Percentiles rank a stretch among this genome's conserved stretches.
These are phyloP conservation scores for Aspergillus sp. DNA, from an alignment of 2,329 filamentous ascomycete genomes.

Conservation along the genomic window DNA sequence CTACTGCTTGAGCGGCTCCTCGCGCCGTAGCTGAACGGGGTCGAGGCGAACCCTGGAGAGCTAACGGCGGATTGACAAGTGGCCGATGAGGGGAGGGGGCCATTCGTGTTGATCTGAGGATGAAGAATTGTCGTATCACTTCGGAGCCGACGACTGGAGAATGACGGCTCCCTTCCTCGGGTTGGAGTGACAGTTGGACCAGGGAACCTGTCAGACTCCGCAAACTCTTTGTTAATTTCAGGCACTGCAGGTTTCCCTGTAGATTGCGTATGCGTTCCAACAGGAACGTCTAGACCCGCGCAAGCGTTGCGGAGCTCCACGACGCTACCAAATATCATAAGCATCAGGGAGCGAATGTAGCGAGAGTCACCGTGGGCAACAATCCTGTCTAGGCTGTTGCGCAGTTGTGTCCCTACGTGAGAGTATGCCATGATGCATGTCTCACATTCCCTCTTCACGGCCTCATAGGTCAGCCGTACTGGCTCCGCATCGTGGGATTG, in stretches of 20 bases:
- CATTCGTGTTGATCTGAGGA: constrained; percentile 33
- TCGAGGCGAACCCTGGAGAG: constrained; percentile 32
- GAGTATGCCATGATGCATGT: constrained; percentile 52
- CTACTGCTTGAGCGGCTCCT: constrained; percentile 52
- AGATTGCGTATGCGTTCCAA: constrained; percentile 31
- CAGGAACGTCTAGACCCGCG: constrained; percentile 49
- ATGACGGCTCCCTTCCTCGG: constrained; percentile 42
- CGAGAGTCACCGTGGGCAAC: constrained; percentile 56
- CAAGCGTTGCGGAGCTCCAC: constrained; percentile 62
- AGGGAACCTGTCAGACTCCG: constrained; percentile 28
- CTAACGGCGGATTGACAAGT: constrained; percentile 26
- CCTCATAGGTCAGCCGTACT: constrained; percentile 38
- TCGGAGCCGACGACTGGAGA: constrained; percentile 46
- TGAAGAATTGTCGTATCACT: constrained; percentile 54
- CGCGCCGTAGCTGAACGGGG: constrained; percentile 34
- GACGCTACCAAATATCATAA: constrained; percentile 59
- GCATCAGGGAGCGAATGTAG: constrained; percentile 59
- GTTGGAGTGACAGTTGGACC: constrained; percentile 46
- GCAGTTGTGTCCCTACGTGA: constrained; percentile 50
- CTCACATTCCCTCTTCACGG: constrained; percentile 48
- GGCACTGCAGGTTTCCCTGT: constrained; percentile 29
- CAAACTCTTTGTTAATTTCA: constrained; percentile 30
- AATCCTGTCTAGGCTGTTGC: constrained; percentile 50
- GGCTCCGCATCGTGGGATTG: constrained; percentile 53
- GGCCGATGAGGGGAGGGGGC: constrained; percentile 32